Evolutionary conservation across 176 grass and related monocot genomes (phyloP), one percentile per base, ranked within the genome.

Genomic region (Oryza coarctata): DNA sequence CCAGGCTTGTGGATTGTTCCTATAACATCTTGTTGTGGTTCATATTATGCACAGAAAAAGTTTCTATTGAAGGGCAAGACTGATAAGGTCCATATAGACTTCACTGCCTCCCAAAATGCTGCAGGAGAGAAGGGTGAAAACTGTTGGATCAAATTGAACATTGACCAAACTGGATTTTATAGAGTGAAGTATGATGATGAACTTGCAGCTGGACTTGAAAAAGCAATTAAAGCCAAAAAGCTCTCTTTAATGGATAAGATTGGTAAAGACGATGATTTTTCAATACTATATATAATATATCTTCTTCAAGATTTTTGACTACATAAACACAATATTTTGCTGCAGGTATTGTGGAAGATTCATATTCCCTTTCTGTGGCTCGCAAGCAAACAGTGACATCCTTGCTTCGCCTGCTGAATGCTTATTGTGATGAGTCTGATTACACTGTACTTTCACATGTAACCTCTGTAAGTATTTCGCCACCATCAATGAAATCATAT

Each of bases 111-210:
- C 79, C 40, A 76, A 68, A 43, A 27, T 83, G 76, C 36, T 25
- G 64, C 82, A 34, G 35, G 75, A 70, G 86, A 65, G 70, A 86
- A 83, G 27, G 30, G 39, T 38, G 14, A 72, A 80, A 63, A 47
- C 18, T 83, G 70, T 74, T 98, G 92, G 95, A 84, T 98, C 73
- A 98, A 98, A 86, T 35, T 98, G 84, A 98, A 98, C 70, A 81
- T 87, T 10, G 68, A 95, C 66, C 95, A 95, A 86, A 95, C 87
- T 76, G 90, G 95, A 63, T 98, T 98, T 82, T 98, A 93, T 65
- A 83, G 95, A 77, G 90, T 95, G 38, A 93, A 95, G 70, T 98
- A 98, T 80, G 95, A 98, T 88, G 89, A 91, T 86, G 84, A 93
- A 84, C 90, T 98, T 88, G 84, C 86, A 77, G 79, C 79, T 76